phyloP scores from a whole-genome alignment of 257 asterid genomes.

The Nicotiana tomentosiformis region DNA sequence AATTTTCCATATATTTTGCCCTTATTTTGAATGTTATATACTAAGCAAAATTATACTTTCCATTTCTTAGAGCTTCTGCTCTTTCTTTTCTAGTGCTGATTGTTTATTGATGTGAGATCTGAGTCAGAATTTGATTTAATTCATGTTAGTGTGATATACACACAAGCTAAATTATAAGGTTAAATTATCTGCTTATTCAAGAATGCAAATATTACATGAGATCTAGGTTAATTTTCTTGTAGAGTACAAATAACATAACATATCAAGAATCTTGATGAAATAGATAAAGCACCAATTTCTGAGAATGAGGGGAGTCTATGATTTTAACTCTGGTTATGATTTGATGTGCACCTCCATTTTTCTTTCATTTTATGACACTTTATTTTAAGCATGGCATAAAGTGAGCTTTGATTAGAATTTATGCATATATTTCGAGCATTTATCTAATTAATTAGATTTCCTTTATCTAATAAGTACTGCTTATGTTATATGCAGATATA shows the following conservation, averaged over 20 bases:
- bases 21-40: neutral
- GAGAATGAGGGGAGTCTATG: neutral
- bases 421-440: too few relatives aligned
- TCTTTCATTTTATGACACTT: neutral
- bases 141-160: neutral
- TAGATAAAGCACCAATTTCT: neutral
- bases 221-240: neutral
- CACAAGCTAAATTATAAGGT: neutral
- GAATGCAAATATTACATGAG: neutral
- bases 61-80: too few relatives aligned
- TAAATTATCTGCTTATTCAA: too few relatives aligned
- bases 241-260: neutral
- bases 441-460: neutral
- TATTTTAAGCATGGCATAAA: neutral
- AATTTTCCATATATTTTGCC: neutral
- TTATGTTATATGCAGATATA: neutral
- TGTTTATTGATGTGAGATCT: neutral
- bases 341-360: slow-evolving; percentile 1
- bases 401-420: too few relatives aligned
- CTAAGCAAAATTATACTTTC: too few relatives aligned
- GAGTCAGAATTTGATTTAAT: neutral
- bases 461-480: neutral
- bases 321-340: neutral
- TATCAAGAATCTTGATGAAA: neutral
- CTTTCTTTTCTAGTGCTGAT: neutral